Evolutionary conservation across 495 filamentous ascomycete species (phyloP), one percentile per base, ranked within the genome.

Genomic region (Acidomyces sp.): DNA sequence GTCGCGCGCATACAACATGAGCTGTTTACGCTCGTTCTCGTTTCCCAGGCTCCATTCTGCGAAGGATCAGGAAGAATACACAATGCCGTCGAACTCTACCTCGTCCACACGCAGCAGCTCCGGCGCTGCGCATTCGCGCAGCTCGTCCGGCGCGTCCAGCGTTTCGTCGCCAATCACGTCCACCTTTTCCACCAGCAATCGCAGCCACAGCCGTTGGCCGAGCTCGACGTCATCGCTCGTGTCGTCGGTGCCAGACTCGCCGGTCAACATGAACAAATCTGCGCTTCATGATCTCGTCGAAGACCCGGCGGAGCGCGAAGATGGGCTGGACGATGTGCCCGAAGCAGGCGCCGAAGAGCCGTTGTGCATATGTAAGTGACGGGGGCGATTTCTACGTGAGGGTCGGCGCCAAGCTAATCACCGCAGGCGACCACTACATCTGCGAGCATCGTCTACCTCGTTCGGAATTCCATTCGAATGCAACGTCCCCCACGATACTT

Each of bases 141-240:
- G 40, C 18, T 51, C 46, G 15, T 53, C 71, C 16, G 72, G 68
- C 25, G 65, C 68, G 20, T 79, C 77, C 26, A 74, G 74, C 44
- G 48, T 67, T 31, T 66, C 73, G 12, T 73, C 74, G 21, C 75
- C 76, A 12, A 60, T 72, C 29, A 73, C 74, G 23, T 72, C 77
- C 21, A 74, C 70, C 16, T 78, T 77, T 47, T 74, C 72, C 9
- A n/a, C n/a, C n/a, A n/a, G n/a, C n/a, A 48, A 45, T 26, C 70
- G 67, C 37, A 65, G 65, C 19, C 71, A 77, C 50, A 52, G 66
- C 25, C 62, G 74, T 51, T 76, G 63, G 46, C 68, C 76, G 2
- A 80, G 76, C 57, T 77, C 76, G 4, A 69, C 59, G 36, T 79
- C 76, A 1, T 78, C 76, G 11, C 54, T 78, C 12, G 67, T 71